Evolutionary conservation across 2,329 filamentous ascomycete species (phyloP), one percentile per base, ranked within the genome.

Genomic region (Arthrinium phaeospermum): DNA sequence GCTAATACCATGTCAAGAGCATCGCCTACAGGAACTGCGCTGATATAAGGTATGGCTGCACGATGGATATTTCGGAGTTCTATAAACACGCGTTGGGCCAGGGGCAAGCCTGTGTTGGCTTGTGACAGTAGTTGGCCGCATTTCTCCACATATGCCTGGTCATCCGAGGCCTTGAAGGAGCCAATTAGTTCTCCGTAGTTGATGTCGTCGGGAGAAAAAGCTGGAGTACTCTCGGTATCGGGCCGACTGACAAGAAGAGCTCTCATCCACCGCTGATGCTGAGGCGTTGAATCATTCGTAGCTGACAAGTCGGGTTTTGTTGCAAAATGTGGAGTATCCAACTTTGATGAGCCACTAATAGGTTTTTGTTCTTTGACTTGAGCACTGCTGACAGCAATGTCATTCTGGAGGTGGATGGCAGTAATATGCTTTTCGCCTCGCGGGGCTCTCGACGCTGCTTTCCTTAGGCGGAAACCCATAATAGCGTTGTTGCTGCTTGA

Each of bases 1-100:
- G 77, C 77, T 4, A 80, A 47, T 10, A 78, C 69, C n/a, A 61
- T 73, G 44, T 75, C 72, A 0, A 79, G 70, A 3, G 70, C 71
- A 71, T 79, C 75, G 0, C 69, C 70, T 0, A 78, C 45, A 13
- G 77, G 73, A 0, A 67, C 67, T 12, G 77, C 75, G 72, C 37
- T 67, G 22, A 67, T 67, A 1, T 45, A 67, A 3, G 64, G 64
- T 19, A 67, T 10, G 4, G 34, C 34, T 0, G 64, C 64, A 19
- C 37, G 64, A 6, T 30, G 64, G 0, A 67, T 67, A 37, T 67
- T 67, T 13, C 64, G 64, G 14, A 67, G 64, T 22, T 67, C 64
- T 1, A 67, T 45, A 2, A 67, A 67, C 22, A 67, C 14, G 0
- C 64, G 19, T 24, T 67, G 34, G 1, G 64, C 64, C 8, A 67